phyloP scores from a whole-genome alignment of 352 stramenopile species.

The Phytopythium sindhum region DNA sequence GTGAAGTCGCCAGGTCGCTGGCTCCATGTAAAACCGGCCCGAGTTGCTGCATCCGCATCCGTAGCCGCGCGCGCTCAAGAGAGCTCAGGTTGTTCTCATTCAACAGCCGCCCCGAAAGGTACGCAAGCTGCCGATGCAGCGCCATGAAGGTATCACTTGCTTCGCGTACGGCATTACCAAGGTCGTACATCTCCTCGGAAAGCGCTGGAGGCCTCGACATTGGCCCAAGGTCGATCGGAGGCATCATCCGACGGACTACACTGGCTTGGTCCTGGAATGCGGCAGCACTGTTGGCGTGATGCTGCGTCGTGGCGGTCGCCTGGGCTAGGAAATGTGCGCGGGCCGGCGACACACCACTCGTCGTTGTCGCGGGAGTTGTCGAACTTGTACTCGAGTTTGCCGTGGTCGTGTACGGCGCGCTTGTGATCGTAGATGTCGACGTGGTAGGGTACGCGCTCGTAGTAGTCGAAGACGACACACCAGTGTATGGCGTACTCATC shows the following conservation, averaged over 20 bases:
- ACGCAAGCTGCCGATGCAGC: slow-evolving; percentile 31
- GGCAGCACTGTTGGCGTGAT: background rate
- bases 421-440: background rate
- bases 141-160: slow-evolving; percentile 32
- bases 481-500: background rate
- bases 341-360: background rate
- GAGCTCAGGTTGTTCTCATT: slow-evolving; percentile 19
- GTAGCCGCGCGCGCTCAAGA: slow-evolving; percentile 18
- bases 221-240: slow-evolving; percentile 18
- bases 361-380: background rate
- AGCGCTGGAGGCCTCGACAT: slow-evolving; percentile 19
- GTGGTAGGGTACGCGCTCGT: background rate
- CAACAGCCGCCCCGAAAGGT: slow-evolving; percentile 23
- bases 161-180: slow-evolving; percentile 26
- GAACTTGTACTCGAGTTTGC: background rate
- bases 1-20: slow-evolving; percentile 7
- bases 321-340: background rate
- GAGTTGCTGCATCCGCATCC: slow-evolving; percentile 20
- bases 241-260: slow-evolving; percentile 22
- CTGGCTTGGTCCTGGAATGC: slow-evolving; percentile 16
- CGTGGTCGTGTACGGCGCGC: background rate
- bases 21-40: slow-evolving; percentile 18
- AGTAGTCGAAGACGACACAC: background rate
- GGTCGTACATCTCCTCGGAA: slow-evolving; percentile 22
- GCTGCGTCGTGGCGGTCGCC: background rate